Conservation (phyloP, 805 yeast species). For the Barnettozyma siamensis region DNA sequence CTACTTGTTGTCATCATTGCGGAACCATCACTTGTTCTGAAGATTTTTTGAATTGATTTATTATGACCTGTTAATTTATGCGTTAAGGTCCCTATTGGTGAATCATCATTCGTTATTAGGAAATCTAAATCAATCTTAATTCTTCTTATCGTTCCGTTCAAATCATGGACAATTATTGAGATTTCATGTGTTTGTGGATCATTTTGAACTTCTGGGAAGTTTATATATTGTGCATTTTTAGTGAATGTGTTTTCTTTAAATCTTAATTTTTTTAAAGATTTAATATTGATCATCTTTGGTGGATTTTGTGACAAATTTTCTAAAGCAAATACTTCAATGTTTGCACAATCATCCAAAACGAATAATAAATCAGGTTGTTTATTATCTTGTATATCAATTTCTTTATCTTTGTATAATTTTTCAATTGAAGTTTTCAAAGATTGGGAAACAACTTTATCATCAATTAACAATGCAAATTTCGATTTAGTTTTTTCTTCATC, state of each 20-base stretch:
- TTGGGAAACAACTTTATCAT: constrained; percentile 31
- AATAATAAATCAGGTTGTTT: constrained; percentile 39
- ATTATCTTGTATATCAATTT: constrained; percentile 18
- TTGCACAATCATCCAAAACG: constrained; percentile 36
- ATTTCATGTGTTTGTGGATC: constrained; percentile 24
- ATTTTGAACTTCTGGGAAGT: constrained; percentile 30
- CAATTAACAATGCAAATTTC: constrained; percentile 35
- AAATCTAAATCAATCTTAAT: constrained; percentile 25
- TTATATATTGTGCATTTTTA: constrained; percentile 28
- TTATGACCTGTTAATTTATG: constrained; percentile 80
- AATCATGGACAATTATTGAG: constrained; percentile 42
- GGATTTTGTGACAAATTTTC: constrained; percentile 48
- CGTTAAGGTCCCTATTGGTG: constrained; percentile 27
- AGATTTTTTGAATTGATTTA: constrained; percentile 65
- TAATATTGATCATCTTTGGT: constrained; percentile 45
- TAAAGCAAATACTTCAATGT: constrained; percentile 39
- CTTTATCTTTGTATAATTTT: constrained; percentile 18
- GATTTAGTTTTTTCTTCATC: constrained; percentile 8
- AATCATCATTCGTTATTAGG: constrained; percentile 13
- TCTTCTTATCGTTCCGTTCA: constrained; percentile 32
- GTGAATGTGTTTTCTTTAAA: constrained; percentile 25
- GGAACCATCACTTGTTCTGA: constrained; percentile 62
- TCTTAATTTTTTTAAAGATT: constrained; percentile 28
- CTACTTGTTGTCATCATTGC: constrained; percentile 55
- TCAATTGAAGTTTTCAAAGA: constrained; percentile 16